Evolutionary conservation across 257 asterid species (phyloP), one percentile per base, ranked within the genome.

Genomic region (Gentiana dahurica): DNA sequence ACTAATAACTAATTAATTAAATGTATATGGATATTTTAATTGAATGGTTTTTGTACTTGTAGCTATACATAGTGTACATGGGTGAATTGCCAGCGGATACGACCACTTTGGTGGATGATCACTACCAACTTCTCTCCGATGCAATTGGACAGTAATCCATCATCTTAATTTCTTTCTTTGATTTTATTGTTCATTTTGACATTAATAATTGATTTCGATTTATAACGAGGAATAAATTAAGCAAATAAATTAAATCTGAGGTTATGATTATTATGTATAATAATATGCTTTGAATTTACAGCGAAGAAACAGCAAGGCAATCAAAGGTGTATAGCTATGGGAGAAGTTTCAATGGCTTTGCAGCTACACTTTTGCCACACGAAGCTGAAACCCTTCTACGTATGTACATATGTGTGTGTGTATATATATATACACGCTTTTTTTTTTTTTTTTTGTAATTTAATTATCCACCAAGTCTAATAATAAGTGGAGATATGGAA

Each of bases 51-150:
- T 12, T 5, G n/a, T 15, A 11, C 8, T 55, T 35, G 36, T 82
- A 89, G 95, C 44, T 73, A 1, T 85, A 85, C 73, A 83, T 83
- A 34, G 94, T 88, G 8, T 88, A 85, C 83, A 77, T 88, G 97
- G 95, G 95, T 62, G 97, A 74, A 34, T 32, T 81, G 70, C 79
- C 80, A 0, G 69, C 68, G 64, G 57, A 76, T 2, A 55, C 60
- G 12, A 36, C 47, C n/a, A 64, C 70, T 1, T 33, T 71, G 5
- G 52, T 13, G 55, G 84, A 68, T 59, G 50, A 39, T 24, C 94
- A 85, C 66, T 63, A 77, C 64, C 69, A 24, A 59, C 71, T 87
- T 63, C 85, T 87, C 51, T 62, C 72, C 12, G 81, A 71, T 33
- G 67, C 81, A 3, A 71, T 85, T 36, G 91, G 91, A 83, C 79